Percentiles rank a stretch among this genome's conserved stretches.
phyloP scores from a whole-genome alignment of 345 rosid genomes.

The Populus alba region DNA sequence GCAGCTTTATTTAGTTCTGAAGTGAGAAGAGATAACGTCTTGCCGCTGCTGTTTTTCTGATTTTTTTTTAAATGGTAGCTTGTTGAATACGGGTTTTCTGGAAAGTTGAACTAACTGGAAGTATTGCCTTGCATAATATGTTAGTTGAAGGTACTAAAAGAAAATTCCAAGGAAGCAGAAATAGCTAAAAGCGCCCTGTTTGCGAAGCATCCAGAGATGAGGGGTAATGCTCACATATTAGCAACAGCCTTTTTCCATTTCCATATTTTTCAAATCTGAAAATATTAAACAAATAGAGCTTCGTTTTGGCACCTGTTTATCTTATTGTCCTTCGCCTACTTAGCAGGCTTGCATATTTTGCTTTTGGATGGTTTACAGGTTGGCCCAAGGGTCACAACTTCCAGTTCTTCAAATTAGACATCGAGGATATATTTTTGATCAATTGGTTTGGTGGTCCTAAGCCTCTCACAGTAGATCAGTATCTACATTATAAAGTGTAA shows the following conservation, averaged over 20 bases:
- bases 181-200: conserved; percentile 57
- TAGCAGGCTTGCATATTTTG: neutral
- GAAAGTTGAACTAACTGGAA: conserved; percentile 2
- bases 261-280: too few relatives aligned
- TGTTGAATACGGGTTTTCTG: neutral
- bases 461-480: conserved; percentile 70
- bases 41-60: neutral
- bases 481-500: conserved; percentile 61
- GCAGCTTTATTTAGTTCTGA: neutral
- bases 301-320: neutral
- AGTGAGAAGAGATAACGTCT: neutral
- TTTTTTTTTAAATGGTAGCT: neutral
- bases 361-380: conserved; percentile 37
- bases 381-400: conserved; percentile 85
- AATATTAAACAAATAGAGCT: neutral
- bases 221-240: conserved; percentile 39
- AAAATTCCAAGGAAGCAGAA: conserved; percentile 54
- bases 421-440: conserved; percentile 69
- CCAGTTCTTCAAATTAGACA: conserved; percentile 64
- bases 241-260: neutral
- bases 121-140: conserved; percentile 6
- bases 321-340: neutral
- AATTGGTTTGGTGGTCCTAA: conserved; percentile 95
- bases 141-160: conserved; percentile 52
- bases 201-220: conserved; percentile 89